Conservation (phyloP, 345 rosid genomes). For the Laguncularia racemosa region DNA sequence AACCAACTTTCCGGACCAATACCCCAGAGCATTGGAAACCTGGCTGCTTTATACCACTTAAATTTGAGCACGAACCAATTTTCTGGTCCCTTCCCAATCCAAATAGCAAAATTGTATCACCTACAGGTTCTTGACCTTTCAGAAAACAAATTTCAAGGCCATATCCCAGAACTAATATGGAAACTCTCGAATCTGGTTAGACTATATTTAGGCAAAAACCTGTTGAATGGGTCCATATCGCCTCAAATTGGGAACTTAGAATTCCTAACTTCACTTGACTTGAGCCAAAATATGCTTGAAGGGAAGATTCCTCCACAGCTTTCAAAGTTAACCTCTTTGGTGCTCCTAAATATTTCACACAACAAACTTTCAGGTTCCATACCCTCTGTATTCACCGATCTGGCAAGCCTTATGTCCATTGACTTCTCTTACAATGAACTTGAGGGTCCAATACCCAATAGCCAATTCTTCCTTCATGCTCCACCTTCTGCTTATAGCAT, state of each 20-base stretch:
- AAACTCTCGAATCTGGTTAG: conserved; percentile 11
- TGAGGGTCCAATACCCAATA: background rate
- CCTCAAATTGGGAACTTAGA: background rate
- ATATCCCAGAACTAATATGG: conserved; percentile 19
- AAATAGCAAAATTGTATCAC: conserved; percentile 8
- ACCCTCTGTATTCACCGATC: background rate
- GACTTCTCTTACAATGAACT: conserved; percentile 1
- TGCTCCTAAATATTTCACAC: background rate
- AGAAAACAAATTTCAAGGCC: conserved; percentile 19
- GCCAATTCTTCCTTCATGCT: background rate
- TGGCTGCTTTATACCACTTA: conserved; percentile 4
- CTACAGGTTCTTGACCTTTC: conserved; percentile 16
- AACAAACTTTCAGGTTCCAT: background rate
- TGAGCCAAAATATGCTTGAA: background rate
- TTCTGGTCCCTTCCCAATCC: conserved; percentile 14
- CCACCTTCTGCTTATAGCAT: background rate
- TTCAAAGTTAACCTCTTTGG: background rate
- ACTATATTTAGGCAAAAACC: conserved; percentile 12
- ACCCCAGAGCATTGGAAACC: conserved; percentile 18
- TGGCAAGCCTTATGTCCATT: background rate
- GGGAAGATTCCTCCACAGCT: background rate
- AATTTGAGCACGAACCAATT: conserved; percentile 14
- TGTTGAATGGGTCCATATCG: conserved; percentile 10
- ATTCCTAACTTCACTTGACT: background rate
- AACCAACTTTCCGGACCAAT: conserved; percentile 19